Percentiles rank a stretch among this genome's conserved stretches.
Evolutionary conservation across 2,329 filamentous ascomycete genomes (phyloP).

Genomic region (Plenodomus lindquistii): DNA sequence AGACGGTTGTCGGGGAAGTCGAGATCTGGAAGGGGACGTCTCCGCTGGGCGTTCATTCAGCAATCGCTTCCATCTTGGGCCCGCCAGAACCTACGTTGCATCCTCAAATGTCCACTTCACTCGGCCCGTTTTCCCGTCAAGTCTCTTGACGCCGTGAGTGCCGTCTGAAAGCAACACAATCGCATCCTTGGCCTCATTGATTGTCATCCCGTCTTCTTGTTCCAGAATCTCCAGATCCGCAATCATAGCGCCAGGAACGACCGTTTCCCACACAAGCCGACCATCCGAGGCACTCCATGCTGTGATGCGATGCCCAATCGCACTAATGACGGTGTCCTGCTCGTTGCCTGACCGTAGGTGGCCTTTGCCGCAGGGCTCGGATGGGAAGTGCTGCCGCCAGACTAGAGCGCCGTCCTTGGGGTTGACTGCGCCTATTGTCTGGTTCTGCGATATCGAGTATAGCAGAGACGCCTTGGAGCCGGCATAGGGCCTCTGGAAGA

Average conservation of each 20-base stretch:
- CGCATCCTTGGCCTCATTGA: conserved; percentile 64
- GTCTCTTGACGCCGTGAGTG: conserved; percentile 65
- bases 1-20: conserved; percentile 70
- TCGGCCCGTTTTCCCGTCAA: conserved; percentile 73
- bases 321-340: conserved; percentile 76
- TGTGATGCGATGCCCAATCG: conserved; percentile 69
- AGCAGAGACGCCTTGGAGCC: conserved; percentile 85
- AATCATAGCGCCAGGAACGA: conserved; percentile 60
- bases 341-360: conserved; percentile 75
- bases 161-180: conserved; percentile 67
- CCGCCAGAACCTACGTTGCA: conserved; percentile 48
- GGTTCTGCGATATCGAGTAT: conserved; percentile 86
- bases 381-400: conserved; percentile 79
- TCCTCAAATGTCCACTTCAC: conserved; percentile 80
- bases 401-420: conserved; percentile 81
- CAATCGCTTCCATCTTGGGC: conserved; percentile 6
- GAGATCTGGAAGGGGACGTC: conserved; percentile 76
- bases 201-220: conserved; percentile 61
- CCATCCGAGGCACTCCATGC: conserved; percentile 86
- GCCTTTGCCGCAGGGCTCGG: conserved; percentile 33
- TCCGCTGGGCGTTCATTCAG: conserved; percentile 52
- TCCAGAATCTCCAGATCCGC: conserved; percentile 78
- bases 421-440: conserved; percentile 84
- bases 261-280: conserved; percentile 73
- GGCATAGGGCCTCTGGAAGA: conserved; percentile 87